Evolutionary conservation across 2,329 filamentous ascomycete genomes (phyloP), one percentile per base, ranked within the genome.

Genomic region (Daldinia eschscholtzii): DNA sequence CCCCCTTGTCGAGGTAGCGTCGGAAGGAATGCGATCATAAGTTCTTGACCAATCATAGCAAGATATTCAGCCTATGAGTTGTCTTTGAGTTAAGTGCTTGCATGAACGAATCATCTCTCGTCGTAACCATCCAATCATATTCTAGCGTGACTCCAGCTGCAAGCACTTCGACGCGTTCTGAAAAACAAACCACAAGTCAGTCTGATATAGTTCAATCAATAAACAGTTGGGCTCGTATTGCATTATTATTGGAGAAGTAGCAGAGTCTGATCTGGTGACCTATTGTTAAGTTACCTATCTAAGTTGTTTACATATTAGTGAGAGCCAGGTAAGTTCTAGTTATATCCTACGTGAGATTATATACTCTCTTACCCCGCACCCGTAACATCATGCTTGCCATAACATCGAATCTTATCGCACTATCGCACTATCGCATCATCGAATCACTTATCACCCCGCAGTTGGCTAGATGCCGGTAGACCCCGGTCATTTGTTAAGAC

Each of bases 11-110:
- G 39, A 57, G 20, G 52, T 69, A 63, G 57, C 41, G 64, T 62
- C 42, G 35, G 62, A 57, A 64, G 58, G 61, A 71, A 65, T 55
- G 58, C 55, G 57, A 63, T 61, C 62, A 58, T 57, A 53, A 50
- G 53, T 46, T 55, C 20, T 57, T 28, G 12, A 20, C 68, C 69
- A 71, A 71, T 71, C 63, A 67, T 64, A 57, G 7, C 18, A 44
- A 41, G 35, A 6, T 42, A 57, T 42, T n/a, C 42, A 53, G 57
- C 10, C 46, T 65, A 55, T 69, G 69, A 69, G 66, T 69, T 71
- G 69, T 69, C 66, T 28, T 67, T 41, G 42, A 50, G 37, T 69
- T 68, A 69, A 71, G 69, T 69, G 69, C 66, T 71, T 69, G 69
- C 69, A 71, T 71, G 6, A 63, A 23, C 69, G 48, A 69, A 71